Conservation (phyloP, 805 yeast species). For the Saturnispora saitoi region DNA sequence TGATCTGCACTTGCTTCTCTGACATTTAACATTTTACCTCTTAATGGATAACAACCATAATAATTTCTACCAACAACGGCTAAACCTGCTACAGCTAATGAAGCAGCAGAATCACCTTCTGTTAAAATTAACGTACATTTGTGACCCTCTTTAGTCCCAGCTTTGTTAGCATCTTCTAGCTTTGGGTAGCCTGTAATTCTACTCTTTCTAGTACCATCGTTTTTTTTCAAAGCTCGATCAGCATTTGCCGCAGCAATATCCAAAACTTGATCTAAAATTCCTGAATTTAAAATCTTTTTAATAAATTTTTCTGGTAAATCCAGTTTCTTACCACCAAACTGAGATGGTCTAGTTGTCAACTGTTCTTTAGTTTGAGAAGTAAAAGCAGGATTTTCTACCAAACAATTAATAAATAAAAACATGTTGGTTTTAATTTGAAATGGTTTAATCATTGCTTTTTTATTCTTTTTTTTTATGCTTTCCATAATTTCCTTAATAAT, state of each 20-base stretch:
- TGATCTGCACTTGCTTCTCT: slow-evolving; percentile 97
- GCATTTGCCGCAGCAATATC: slow-evolving; percentile 85
- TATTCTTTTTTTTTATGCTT: slow-evolving; percentile 55
- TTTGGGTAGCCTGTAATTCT: slow-evolving; percentile 86
- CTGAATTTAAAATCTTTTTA: slow-evolving; percentile 60
- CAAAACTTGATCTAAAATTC: slow-evolving; percentile 62
- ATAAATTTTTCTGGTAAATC: slow-evolving; percentile 73
- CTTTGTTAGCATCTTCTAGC: slow-evolving; percentile 90
- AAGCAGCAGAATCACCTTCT: slow-evolving; percentile 94
- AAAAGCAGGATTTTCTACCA: slow-evolving; percentile 93
- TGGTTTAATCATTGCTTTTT: slow-evolving; percentile 67
- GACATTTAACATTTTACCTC: slow-evolving; percentile 92
- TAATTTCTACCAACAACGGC: slow-evolving; percentile 92
- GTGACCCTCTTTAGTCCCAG: slow-evolving; percentile 88
- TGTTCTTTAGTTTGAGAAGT: slow-evolving; percentile 97
- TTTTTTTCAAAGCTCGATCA: slow-evolving; percentile 75
- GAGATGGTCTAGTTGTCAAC: slow-evolving; percentile 77
- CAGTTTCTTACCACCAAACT: slow-evolving; percentile 78
- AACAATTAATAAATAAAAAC: slow-evolving; percentile 84
- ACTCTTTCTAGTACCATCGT: slow-evolving; percentile 77
- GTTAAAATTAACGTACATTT: slow-evolving; percentile 90
- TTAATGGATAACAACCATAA: slow-evolving; percentile 90
- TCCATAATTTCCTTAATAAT: slow-evolving; percentile 71
- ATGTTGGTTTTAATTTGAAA: slow-evolving; percentile 84
- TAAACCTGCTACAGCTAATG: slow-evolving; percentile 87